These are phyloP conservation scores for Pouteria glomerata DNA, from an alignment of 148 eudicot genomes.

Conservation along the genomic window DNA sequence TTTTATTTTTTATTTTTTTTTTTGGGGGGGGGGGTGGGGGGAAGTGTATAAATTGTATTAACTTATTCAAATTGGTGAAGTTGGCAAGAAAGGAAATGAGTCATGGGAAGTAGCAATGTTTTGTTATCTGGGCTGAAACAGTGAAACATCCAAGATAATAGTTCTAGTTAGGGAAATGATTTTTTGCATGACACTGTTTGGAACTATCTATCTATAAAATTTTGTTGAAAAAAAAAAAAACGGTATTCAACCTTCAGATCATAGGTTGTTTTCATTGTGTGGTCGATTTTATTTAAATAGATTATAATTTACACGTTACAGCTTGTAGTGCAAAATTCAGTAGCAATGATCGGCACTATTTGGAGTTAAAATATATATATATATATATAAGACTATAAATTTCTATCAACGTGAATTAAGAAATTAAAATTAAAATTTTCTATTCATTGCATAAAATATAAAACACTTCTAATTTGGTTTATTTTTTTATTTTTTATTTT, in stretches of 20 bases:
- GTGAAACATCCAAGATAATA: neutral
- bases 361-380: too few species aligned
- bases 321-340: neutral
- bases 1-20: too few species aligned
- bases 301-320: neutral
- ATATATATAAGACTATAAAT: too few species aligned
- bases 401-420: too few species aligned
- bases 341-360: too few species aligned
- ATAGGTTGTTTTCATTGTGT: neutral
- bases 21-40: too few species aligned
- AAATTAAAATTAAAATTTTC: too few species aligned
- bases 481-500: too few species aligned
- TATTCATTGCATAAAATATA: too few species aligned
- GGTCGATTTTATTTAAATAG: neutral
- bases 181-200: constrained; percentile 7
- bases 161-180: neutral
- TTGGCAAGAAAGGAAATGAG: neutral
- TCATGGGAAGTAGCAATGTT: neutral
- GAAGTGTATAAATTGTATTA: neutral
- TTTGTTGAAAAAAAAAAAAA: neutral
- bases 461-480: too few species aligned
- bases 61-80: neutral
- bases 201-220: neutral
- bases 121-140: neutral
- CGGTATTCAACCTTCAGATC: neutral